phyloP scores from a whole-genome alignment of 148 eudicot species.

The Rhododendron simsii region DNA sequence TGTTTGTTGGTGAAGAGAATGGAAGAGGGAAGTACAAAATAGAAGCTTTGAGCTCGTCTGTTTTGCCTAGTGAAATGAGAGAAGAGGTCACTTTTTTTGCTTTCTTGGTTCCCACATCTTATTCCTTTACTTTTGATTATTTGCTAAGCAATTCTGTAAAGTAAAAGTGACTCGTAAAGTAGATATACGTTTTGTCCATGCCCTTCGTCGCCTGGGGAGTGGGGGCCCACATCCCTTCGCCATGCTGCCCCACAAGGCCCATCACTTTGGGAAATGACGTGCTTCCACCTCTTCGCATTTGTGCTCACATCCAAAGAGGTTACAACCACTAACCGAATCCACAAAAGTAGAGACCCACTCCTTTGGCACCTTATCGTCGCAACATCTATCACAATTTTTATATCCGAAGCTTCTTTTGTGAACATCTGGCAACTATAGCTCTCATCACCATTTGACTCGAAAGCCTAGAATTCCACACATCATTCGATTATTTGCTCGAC shows the following conservation, averaged over 20 bases:
- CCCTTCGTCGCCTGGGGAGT: not conserved
- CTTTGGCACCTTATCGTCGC: not conserved
- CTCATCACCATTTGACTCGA: not conserved
- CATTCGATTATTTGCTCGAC: not conserved
- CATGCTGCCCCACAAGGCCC: not conserved
- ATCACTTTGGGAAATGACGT: not conserved
- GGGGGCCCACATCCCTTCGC: not conserved
- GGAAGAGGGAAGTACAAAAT: not conserved
- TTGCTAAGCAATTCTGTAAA: not conserved
- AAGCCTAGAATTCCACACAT: not conserved
- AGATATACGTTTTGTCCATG: not conserved
- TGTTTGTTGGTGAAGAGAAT: not conserved
- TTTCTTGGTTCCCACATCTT: not conserved
- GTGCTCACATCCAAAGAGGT: not conserved
- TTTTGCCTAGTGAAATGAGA: not conserved
- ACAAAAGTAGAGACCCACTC: not conserved
- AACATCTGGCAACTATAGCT: not conserved
- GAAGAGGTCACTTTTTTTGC: not conserved
- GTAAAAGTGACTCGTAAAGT: not conserved
- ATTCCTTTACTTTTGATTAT: too few species aligned
- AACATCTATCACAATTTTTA: not conserved
- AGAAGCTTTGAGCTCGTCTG: not conserved
- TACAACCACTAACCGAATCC: not conserved
- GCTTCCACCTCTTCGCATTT: not conserved
- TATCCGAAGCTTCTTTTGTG: not conserved